Evolutionary conservation across 805 yeast species (phyloP), one percentile per base, ranked within the genome.

Genomic region (Cephaloascus albidus): DNA sequence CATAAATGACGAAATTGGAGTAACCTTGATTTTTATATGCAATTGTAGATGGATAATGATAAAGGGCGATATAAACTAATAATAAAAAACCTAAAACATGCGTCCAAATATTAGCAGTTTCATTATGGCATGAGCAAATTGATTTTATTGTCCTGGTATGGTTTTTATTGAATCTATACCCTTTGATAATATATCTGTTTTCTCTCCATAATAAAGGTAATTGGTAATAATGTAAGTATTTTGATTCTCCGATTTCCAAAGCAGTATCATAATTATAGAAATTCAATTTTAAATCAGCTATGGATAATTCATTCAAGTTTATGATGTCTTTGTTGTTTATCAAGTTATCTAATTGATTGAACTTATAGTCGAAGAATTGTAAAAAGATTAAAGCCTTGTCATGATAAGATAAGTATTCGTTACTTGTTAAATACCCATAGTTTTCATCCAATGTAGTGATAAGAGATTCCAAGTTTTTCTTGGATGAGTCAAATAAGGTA

Each of bases 151-250:
- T 82, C 40, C 73, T 70, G 4, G 51, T 23, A 53, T 82, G 88
- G 33, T 74, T 70, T 41, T 74, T 63, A 44, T 82, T 78, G 60
- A 90, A 93, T 43, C 97, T 67, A 62, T 90, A 93, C 3, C 97
- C 97, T 40, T 76, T 65, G 17, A 83, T 66, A 42, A 93, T 85
- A 57, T 74, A 88, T 42, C 87, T 79, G 61, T 93, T 90, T 60
- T 89, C 97, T 52, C 95, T 74, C 95, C 96, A 90, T 36, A 84
- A 86, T 48, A 81, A 76, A 2, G 98, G 98, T 34, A 90, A 65
- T 57, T 90, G 95, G 53, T 85, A 86, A 57, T 81, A 85, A 47
- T 86, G 87, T 33, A 90, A 60, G 40, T 78, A 71, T 35, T 81
- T 17, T 18, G 45, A 6, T 40, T 43, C 36, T 3, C 81, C 79